Conservation (phyloP, 257 asterid genomes). For the Echites panduratus region DNA sequence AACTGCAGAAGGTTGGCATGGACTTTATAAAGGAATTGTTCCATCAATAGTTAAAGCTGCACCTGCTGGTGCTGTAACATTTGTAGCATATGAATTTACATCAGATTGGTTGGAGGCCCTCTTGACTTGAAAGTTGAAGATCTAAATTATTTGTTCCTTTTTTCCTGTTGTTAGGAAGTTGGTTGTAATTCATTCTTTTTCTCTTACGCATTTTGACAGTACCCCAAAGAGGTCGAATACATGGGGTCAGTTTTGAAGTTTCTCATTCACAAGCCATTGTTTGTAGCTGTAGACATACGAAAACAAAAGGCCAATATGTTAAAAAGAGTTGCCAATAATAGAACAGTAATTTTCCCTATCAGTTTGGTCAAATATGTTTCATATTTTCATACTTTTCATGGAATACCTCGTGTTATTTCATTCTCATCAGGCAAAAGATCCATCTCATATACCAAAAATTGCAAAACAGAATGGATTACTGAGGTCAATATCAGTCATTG, state of each 20-base stretch:
- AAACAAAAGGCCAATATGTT: background rate
- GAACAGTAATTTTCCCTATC: background rate
- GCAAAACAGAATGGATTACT: background rate
- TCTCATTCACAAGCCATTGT: background rate
- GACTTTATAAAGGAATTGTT: slow-evolving; percentile 87
- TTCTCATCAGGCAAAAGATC: background rate
- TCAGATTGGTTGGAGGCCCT: slow-evolving; percentile 71
- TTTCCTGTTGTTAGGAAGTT: background rate
- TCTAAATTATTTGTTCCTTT: slow-evolving; percentile 5
- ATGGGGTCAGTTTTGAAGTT: background rate
- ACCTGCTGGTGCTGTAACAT: slow-evolving; percentile 97
- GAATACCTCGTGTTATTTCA: background rate
- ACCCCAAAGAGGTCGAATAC: background rate
- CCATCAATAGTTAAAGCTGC: slow-evolving; percentile 93
- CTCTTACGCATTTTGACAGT: background rate
- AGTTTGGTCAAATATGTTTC: background rate
- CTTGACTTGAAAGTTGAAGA: slow-evolving; percentile 35
- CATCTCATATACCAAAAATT: background rate
- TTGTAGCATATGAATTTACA: slow-evolving; percentile 72
- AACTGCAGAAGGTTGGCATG: slow-evolving; percentile 62
- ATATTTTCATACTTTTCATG: background rate
- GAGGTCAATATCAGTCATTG: slow-evolving; percentile 12
- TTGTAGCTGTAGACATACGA: background rate
- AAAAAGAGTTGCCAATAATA: background rate
- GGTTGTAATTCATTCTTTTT: slow-evolving; percentile 10